Evolutionary conservation across 257 asterid genomes (phyloP), one percentile per base, ranked within the genome.

Genomic region (Plantago elongata): DNA sequence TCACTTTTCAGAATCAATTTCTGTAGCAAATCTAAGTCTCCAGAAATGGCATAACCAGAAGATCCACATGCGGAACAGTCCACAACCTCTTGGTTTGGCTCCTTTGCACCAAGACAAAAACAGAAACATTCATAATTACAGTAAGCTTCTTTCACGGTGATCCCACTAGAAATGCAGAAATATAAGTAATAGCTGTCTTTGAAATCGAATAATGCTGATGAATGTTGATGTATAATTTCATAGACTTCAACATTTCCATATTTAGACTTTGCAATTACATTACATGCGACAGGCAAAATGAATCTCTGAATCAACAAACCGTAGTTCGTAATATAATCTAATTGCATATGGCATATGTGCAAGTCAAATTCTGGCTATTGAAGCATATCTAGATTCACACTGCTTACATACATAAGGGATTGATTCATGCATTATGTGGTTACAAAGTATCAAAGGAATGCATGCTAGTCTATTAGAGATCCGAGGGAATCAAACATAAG

Each of bases 31-130:
- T 74, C 55, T 6, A 92, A 79, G 93, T 92, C 95, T 52, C 97
- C 99, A 4, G 97, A 81, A 68, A 92, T 89, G 57, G 86, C 76
- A 64, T 89, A 92, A 34, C 98, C 98, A 45, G 95, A 84, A 45
- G 95, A 88, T 76, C 97, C 97, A 73, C 96, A 84, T 44, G 77
- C 57, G 52, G 89, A 78, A 75, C 97, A 89, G 74, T 89, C 97
- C 38, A 89, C 75, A 37, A 65, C 83, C 60, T 84, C 89, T 64
- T 77, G 81, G 62, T 83, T 77, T 38, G 95, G 91, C 69, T 84
- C 98, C 99, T 92, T 65, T 57, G 51, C 74, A n/a, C 67, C 47
- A 63, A 34, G 16, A 54, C 51, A 27, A 22, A 60, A 61, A 45
- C 51, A 51, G 8, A 57, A 70, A 18, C 51, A 60, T 11, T 54